phyloP scores from a whole-genome alignment of 1,284 basidiomycete species.

The Ustilago crameri region DNA sequence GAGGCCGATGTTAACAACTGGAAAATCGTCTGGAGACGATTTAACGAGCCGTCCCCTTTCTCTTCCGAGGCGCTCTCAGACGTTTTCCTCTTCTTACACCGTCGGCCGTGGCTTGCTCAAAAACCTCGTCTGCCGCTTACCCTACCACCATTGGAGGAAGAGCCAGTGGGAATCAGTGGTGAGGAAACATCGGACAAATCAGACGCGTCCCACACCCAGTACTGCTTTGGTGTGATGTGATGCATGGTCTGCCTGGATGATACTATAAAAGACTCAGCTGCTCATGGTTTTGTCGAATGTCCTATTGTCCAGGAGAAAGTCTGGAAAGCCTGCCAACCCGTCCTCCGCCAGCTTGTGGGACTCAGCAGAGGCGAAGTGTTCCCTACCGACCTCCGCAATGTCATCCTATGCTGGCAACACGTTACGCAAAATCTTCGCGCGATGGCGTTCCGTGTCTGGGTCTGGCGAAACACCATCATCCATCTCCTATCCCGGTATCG shows the following conservation, averaged over 20 bases:
- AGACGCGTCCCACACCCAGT: constrained; percentile 3
- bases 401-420: too few relatives aligned
- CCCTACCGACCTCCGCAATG: too few relatives aligned
- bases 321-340: constrained; percentile 6
- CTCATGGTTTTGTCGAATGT: constrained; percentile 13
- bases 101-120: constrained; percentile 4
- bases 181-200: not conserved
- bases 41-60: constrained; percentile 4
- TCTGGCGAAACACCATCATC: too few relatives aligned
- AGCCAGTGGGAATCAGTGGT: too few relatives aligned
- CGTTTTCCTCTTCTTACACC: constrained; percentile 8
- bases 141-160: not conserved
- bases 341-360: not conserved
- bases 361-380: not conserved
- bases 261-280: constrained; percentile 10
- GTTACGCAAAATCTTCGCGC: too few relatives aligned
- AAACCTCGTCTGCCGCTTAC: constrained; percentile 3
- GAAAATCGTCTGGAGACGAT: constrained; percentile 4
- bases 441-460: too few relatives aligned
- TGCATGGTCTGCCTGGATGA: constrained; percentile 9
- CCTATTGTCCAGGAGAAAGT: constrained; percentile 3
- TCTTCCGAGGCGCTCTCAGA: constrained; percentile 3
- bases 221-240: constrained; percentile 3
- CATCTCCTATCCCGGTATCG: too few relatives aligned
- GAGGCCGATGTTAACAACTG: not conserved